Conservation (phyloP, 805 yeast species). For the Myxozyma sirexii region DNA sequence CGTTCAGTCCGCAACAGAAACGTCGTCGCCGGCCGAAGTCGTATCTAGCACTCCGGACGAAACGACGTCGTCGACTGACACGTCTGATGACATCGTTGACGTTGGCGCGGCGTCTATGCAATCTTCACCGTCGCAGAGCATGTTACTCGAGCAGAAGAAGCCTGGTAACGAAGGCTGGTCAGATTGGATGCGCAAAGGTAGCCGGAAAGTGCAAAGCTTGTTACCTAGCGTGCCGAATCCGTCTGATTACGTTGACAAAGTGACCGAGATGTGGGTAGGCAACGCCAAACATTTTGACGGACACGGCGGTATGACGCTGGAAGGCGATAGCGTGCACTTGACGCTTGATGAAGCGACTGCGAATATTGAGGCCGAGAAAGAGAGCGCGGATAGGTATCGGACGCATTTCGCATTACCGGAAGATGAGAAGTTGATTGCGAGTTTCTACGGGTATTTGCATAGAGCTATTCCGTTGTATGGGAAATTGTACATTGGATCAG, state of each 20-base stretch:
- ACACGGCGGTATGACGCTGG: constrained; percentile 37
- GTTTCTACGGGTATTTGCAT: constrained; percentile 70
- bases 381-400: constrained; percentile 61
- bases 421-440: constrained; percentile 57
- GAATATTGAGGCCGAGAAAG: constrained; percentile 25
- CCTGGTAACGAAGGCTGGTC: constrained; percentile 31
- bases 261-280: constrained; percentile 59
- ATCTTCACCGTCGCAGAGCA: constrained; percentile 6
- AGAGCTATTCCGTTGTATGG: constrained; percentile 82
- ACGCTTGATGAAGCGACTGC: constrained; percentile 43
- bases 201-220: constrained; percentile 28
- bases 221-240: constrained; percentile 26
- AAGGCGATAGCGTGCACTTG: constrained; percentile 47
- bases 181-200: constrained; percentile 35
- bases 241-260: constrained; percentile 39
- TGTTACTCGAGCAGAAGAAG: background rate
- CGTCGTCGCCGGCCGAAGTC: background rate
- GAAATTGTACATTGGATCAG: constrained; percentile 70
- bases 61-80: constrained; percentile 3
- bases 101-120: constrained; percentile 10
- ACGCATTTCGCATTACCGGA: constrained; percentile 65
- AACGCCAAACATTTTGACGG: constrained; percentile 62
- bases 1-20: constrained; percentile 2
- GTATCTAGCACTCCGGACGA: background rate
- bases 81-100: constrained; percentile 26